These are phyloP conservation scores for Naumovozyma castellii DNA, from an alignment of 805 yeast genomes.

Conservation along the genomic window DNA sequence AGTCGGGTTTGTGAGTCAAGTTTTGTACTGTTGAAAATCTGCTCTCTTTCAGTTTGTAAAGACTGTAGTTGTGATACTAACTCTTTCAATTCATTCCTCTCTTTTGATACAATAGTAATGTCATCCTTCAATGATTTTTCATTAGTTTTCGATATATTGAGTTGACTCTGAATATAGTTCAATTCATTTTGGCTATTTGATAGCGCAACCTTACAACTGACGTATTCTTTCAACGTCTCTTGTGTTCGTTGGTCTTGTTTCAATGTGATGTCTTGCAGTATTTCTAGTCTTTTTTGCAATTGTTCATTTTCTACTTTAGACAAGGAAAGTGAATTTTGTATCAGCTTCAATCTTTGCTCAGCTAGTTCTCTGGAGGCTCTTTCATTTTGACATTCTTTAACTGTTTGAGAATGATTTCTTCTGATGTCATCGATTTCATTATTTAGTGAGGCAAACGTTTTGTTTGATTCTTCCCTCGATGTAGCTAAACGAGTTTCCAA, in stretches of 20 bases:
- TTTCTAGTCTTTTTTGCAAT: slow-evolving; percentile 31
- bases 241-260: slow-evolving; percentile 43
- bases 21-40: slow-evolving; percentile 40
- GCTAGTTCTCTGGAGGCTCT: slow-evolving; percentile 45
- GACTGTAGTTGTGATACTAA: slow-evolving; percentile 53
- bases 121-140: slow-evolving; percentile 46
- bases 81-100: slow-evolving; percentile 48
- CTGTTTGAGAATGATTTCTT: too few relatives aligned
- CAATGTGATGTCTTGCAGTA: slow-evolving; percentile 35
- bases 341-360: slow-evolving; percentile 40
- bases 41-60: slow-evolving; percentile 52
- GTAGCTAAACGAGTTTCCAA: slow-evolving; percentile 7
- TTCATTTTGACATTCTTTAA: slow-evolving; percentile 43
- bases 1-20: slow-evolving; percentile 41
- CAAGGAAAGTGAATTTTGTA: slow-evolving; percentile 33
- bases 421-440: slow-evolving; percentile 35
- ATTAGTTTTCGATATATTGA: slow-evolving; percentile 38
- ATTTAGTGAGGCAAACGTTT: slow-evolving; percentile 42
- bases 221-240: slow-evolving; percentile 43
- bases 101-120: slow-evolving; percentile 43
- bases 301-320: slow-evolving; percentile 39
- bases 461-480: slow-evolving; percentile 30
- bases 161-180: slow-evolving; percentile 46
- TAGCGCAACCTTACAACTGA: slow-evolving; percentile 40
- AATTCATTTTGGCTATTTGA: slow-evolving; percentile 38